These are phyloP conservation scores for Xerocomellus chrysenteron DNA, from an alignment of 768 basidiomycete species.

Conservation along the genomic window DNA sequence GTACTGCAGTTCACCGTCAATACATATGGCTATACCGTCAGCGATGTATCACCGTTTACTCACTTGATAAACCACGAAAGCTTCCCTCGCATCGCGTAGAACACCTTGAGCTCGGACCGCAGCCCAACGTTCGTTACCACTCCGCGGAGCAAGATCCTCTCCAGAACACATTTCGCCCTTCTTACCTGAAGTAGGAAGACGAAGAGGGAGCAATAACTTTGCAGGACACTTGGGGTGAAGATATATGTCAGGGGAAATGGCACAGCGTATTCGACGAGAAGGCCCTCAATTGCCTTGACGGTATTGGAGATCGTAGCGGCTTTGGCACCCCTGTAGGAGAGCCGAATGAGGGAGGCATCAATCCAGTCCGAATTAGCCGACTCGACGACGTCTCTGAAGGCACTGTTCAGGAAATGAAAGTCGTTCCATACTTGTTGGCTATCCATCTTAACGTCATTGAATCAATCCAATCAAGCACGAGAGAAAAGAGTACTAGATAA, in stretches of 20 bases:
- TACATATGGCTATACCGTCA: neutral
- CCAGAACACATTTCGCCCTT: slow-evolving; percentile 68
- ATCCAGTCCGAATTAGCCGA: slow-evolving; percentile 55
- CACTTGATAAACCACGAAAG: slow-evolving; percentile 86
- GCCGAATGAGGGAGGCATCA: slow-evolving; percentile 64
- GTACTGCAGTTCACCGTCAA: slow-evolving; percentile 41
- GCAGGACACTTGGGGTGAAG: slow-evolving; percentile 56
- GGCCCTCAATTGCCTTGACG: slow-evolving; percentile 62
- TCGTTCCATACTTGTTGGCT: slow-evolving; percentile 70
- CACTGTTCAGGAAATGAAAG: slow-evolving; percentile 81
- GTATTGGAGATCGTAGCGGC: slow-evolving; percentile 49
- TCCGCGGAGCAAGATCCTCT: slow-evolving; percentile 66
- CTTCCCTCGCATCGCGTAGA: slow-evolving; percentile 75
- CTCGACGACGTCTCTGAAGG: slow-evolving; percentile 66
- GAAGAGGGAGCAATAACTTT: slow-evolving; percentile 66
- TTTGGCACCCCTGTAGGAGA: slow-evolving; percentile 60
- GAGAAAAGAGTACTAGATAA: neutral
- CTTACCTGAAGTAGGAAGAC: slow-evolving; percentile 71
- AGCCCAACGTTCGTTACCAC: slow-evolving; percentile 35
- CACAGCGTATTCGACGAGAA: slow-evolving; percentile 74
- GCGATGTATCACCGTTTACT: slow-evolving; percentile 28
- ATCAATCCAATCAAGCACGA: neutral
- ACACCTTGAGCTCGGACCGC: slow-evolving; percentile 57
- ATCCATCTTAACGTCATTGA: slow-evolving; percentile 57
- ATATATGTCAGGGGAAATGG: slow-evolving; percentile 83